Base-by-base conservation (phyloP, 805 yeast species). In the Saturnispora bothae region DNA sequence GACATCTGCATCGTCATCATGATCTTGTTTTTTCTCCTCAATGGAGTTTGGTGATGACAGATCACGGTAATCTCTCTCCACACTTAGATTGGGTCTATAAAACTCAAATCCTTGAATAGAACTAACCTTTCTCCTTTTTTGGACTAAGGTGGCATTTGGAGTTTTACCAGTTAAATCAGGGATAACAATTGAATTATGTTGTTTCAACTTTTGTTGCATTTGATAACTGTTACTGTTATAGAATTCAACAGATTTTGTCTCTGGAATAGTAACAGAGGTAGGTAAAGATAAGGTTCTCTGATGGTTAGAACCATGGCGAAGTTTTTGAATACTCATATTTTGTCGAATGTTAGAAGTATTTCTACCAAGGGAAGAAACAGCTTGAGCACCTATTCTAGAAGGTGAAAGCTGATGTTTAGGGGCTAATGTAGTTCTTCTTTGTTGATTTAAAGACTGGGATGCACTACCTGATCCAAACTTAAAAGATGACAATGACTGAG, bases 361-460 rank as follows among this genome's bases (percentile, higher is more conserved):
- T 10, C 56, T 53, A 28, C 54, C 56, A 25, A 71, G 48, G 1
- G 64, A 61, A 0, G 83, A 79, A 1, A 79, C 82, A 1, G 85
- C 84, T 17, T 68, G 71, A 1, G 85, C 85, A 1, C 88, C 88
- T 9, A 78, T 66, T 47, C 74, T 76, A 1, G 84, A 81, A 0
- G 86, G 86, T 2, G 83, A 76, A 22, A 68, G 54, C 14, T 78
- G 73, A 43, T 43, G 54, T 20, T 33, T 46, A 40, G 59, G 47
- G 31, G 57, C 39, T 36, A 48, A 28, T 13, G 34, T 23, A 9
- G 49, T 37, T 31, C 43, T 39, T 13, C 38, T 31, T 12, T 38
- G 40, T 5, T 49, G 36, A 33, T 8, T 7, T 5, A n/a, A 10
- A 10, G 15, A 26, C 15, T 6, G 7, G 15, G 15, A 5, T n/a